A percentile compares a stretch with the other conserved stretches of the same genome.
phyloP scores from a whole-genome alignment of 345 rosid genomes.

The Erucastrum elatum region DNA sequence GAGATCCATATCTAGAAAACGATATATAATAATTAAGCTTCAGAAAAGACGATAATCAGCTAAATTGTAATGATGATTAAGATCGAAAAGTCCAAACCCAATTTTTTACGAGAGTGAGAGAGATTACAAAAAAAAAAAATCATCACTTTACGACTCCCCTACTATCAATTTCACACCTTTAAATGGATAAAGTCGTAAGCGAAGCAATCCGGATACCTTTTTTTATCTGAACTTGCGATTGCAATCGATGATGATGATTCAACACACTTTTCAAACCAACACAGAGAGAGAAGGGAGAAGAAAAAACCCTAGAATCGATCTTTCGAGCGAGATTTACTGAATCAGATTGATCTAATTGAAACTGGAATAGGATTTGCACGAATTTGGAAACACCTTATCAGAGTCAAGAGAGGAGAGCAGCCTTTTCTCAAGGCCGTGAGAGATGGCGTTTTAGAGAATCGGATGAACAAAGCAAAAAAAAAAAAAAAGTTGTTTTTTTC shows the following conservation, averaged over 20 bases:
- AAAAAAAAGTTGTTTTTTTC: neutral
- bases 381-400: neutral
- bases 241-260: conserved; percentile 29
- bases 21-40: neutral
- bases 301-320: conserved; percentile 38
- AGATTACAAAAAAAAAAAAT: neutral
- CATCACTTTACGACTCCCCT: conserved; percentile 1
- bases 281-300: neutral
- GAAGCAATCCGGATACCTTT: conserved; percentile 27
- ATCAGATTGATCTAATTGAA: conserved; percentile 25
- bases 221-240: conserved; percentile 28
- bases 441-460: conserved; percentile 9
- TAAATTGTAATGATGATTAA: neutral
- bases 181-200: neutral
- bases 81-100: too few relatives aligned
- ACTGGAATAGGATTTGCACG: neutral
- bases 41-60: neutral
- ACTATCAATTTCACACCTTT: neutral
- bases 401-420: conserved; percentile 25
- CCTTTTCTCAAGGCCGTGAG: conserved; percentile 29
- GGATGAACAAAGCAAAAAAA: neutral
- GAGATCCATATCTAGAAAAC: too few relatives aligned
- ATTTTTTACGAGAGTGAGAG: too few relatives aligned
- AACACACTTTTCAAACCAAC: neutral
- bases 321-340: conserved; percentile 30